Conservation (phyloP, 768 basidiomycete genomes). For the Xerocomellus amylosporus region DNA sequence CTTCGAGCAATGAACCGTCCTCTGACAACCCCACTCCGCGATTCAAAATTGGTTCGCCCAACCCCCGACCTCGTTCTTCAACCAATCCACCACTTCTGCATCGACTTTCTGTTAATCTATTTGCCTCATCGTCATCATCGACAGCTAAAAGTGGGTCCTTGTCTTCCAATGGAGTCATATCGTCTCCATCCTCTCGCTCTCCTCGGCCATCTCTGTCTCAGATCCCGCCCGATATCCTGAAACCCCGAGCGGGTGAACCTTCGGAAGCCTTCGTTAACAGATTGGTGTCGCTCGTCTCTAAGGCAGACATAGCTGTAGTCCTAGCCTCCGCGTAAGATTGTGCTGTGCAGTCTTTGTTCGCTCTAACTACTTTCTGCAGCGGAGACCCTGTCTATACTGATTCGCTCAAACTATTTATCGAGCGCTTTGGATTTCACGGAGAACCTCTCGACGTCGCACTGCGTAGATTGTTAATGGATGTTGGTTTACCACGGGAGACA, state of each 20-base stretch:
- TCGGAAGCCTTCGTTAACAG: conserved; percentile 68
- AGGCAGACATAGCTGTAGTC: conserved; percentile 75
- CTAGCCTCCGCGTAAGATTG: conserved; percentile 71
- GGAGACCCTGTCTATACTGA: conserved; percentile 64
- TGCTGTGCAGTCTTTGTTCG: not conserved
- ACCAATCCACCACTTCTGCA: conserved; percentile 72
- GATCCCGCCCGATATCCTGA: conserved; percentile 45
- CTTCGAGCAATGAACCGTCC: conserved; percentile 5
- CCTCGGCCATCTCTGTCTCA: conserved; percentile 46
- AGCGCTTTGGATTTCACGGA: conserved; percentile 70
- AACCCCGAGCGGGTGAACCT: conserved; percentile 61
- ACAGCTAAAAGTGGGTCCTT: conserved; percentile 13
- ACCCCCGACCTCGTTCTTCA: conserved; percentile 45
- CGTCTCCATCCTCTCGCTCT: conserved; percentile 36
- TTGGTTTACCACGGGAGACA: conserved; percentile 90
- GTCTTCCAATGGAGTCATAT: conserved; percentile 8
- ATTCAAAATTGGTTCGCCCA: conserved; percentile 31
- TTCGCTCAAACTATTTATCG: conserved; percentile 71
- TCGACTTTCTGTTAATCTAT: conserved; percentile 65
- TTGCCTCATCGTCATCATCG: conserved; percentile 46
- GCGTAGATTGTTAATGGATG: conserved; percentile 85
- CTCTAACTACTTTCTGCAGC: conserved; percentile 39
- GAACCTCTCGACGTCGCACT: conserved; percentile 91
- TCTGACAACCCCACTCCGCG: conserved; percentile 5
- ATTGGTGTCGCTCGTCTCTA: conserved; percentile 60